Evolutionary conservation across 176 grass and related monocot species (phyloP).

Genomic region (Leersia perrieri): DNA sequence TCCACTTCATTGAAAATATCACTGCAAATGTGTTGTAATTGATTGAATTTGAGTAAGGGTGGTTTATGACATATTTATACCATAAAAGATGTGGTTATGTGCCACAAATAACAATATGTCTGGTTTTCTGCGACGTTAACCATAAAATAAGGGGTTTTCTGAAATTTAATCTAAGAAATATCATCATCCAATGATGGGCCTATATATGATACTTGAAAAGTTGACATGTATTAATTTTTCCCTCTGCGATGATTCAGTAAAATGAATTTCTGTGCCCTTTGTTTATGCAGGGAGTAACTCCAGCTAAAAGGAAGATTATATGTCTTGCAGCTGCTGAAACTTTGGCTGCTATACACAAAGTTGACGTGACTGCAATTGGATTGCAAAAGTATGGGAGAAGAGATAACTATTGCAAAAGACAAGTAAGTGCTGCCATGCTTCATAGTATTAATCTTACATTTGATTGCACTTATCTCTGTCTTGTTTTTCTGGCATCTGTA

Average conservation of each 20-base stretch:
- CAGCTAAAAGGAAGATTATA: conserved; percentile 56
- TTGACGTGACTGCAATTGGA: conserved; percentile 65
- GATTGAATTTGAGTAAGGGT: too few species aligned
- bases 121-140: too few species aligned
- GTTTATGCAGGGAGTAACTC: conserved; percentile 46
- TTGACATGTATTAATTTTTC: not conserved
- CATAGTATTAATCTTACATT: not conserved
- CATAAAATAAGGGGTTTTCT: too few species aligned
- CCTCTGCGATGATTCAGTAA: not conserved
- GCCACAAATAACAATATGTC: too few species aligned
- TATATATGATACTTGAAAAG: not conserved
- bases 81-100: too few species aligned
- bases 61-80: too few species aligned
- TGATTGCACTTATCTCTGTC: not conserved
- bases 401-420: conserved; percentile 98
- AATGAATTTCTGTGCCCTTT: conserved; percentile 5
- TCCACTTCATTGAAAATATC: too few species aligned
- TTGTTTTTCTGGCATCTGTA: not conserved
- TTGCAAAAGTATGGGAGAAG: conserved; percentile 82
- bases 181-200: not conserved
- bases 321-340: conserved; percentile 68
- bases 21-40: too few species aligned
- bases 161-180: not conserved
- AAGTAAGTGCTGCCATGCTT: conserved; percentile 42
- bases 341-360: conserved; percentile 74